A percentile compares a stretch with the other conserved stretches of the same genome.
phyloP scores from a whole-genome alignment of 192 early-diverging fungal genomes.

The Coemansia sp. region DNA sequence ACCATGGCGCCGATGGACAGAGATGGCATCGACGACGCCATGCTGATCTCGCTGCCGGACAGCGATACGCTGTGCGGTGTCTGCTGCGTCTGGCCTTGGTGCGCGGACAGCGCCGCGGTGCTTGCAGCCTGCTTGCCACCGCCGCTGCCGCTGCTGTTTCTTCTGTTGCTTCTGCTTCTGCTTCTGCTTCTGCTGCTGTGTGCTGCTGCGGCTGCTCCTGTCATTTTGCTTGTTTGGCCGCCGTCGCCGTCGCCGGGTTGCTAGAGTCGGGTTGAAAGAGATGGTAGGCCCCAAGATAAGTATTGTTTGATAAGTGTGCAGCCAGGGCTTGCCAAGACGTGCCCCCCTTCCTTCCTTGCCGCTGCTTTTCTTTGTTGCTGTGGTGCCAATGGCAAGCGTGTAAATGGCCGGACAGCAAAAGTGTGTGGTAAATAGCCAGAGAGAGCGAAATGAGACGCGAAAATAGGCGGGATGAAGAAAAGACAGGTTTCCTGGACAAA shows the following conservation, averaged over 20 bases:
- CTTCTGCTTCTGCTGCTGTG: neutral
- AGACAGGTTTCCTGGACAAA: neutral
- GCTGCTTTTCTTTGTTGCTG: too few species aligned
- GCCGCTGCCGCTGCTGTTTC: too few species aligned
- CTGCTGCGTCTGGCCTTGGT: neutral
- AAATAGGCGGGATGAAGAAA: neutral
- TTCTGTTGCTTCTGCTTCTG: neutral
- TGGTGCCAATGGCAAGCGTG: too few species aligned
- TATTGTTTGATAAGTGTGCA: too few species aligned
- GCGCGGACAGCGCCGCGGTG: neutral
- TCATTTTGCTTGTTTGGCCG: too few species aligned
- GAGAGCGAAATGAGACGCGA: neutral
- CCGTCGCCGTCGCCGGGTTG: too few species aligned
- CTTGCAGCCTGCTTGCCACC: neutral
- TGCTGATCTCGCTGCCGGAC: neutral
- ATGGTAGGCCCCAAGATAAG: too few species aligned
- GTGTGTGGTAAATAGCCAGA: neutral
- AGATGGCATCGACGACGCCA: slow-evolving; percentile 16
- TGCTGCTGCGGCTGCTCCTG: slow-evolving; percentile 2
- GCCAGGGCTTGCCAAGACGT: too few species aligned
- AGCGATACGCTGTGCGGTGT: neutral
- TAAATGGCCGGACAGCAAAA: too few species aligned
- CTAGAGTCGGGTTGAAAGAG: too few species aligned
- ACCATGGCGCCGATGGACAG: slow-evolving; percentile 20
- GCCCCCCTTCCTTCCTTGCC: too few species aligned